These are phyloP conservation scores for Picea glauca DNA, from an alignment of 75 land plant genomes.

Conservation along the genomic window DNA sequence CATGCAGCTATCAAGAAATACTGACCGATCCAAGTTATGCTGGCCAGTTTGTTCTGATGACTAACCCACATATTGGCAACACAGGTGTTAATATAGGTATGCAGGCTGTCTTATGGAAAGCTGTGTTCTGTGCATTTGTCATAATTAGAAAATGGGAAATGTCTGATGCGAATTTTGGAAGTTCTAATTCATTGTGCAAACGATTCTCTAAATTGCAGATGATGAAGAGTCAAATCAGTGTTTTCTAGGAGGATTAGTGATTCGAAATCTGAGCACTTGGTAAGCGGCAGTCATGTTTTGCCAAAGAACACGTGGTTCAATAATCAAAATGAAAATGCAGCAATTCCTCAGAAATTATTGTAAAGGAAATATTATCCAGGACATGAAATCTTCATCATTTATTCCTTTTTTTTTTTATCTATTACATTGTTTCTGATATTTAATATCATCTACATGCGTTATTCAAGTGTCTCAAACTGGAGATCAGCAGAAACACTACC, in stretches of 20 bases:
- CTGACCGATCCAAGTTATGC: slow-evolving; percentile 99
- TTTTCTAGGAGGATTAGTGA: slow-evolving; percentile 74
- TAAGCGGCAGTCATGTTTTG: slow-evolving; percentile 9
- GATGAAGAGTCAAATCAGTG: slow-evolving; percentile 90
- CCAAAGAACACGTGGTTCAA: not conserved
- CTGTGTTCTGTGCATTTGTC: not conserved
- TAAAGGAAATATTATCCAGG: not conserved
- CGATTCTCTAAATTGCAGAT: slow-evolving; percentile 27
- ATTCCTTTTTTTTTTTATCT: not conserved
- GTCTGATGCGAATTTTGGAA: not conserved
- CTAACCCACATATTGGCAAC: slow-evolving; percentile 95
- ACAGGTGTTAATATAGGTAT: slow-evolving; percentile 90
- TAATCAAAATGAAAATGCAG: not conserved
- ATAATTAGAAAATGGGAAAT: not conserved
- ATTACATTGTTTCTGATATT: slow-evolving; percentile 3
- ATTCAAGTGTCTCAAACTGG: slow-evolving; percentile 88
- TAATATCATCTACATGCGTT: not conserved
- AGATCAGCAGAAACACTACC: slow-evolving; percentile 67
- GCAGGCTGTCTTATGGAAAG: slow-evolving; percentile 1
- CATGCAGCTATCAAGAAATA: slow-evolving; percentile 90
- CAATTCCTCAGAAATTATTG: not conserved
- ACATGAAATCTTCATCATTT: not conserved
- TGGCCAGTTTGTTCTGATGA: slow-evolving; percentile 98
- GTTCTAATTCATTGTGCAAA: slow-evolving; percentile 1
- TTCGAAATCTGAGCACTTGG: slow-evolving; percentile 78